These are phyloP conservation scores for Claviceps sp. DNA, from an alignment of 2,329 filamentous ascomycete genomes.

Conservation along the genomic window DNA sequence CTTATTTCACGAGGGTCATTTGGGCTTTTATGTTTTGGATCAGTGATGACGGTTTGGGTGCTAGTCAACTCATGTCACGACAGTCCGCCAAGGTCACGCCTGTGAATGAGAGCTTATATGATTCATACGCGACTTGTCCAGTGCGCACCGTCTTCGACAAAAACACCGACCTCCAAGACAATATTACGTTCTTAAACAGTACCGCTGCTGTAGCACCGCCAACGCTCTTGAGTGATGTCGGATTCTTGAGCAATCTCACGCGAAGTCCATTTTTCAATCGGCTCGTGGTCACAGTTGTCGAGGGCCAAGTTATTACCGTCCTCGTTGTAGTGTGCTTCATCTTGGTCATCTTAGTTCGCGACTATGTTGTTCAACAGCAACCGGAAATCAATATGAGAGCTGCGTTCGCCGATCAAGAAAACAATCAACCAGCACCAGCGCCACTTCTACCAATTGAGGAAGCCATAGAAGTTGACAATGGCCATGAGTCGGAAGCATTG, in stretches of 20 bases:
- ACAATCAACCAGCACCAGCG: conserved; percentile 11
- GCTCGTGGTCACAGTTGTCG: conserved; percentile 66
- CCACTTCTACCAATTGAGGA: conserved; percentile 9
- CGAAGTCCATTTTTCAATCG: conserved; percentile 61
- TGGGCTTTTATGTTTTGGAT: conserved; percentile 96
- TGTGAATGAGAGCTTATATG: neutral
- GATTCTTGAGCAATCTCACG: conserved; percentile 48
- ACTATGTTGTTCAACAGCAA: conserved; percentile 98
- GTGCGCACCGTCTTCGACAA: conserved; percentile 7
- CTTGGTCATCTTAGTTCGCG: conserved; percentile 86
- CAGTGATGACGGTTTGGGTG: conserved; percentile 57
- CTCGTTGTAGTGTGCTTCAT: conserved; percentile 90
- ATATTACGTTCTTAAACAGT: conserved; percentile 9
- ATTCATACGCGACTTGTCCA: neutral
- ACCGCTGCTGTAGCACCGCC: conserved; percentile 10
- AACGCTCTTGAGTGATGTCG: conserved; percentile 42
- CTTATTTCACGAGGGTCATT: conserved; percentile 78
- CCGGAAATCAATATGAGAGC: conserved; percentile 76
- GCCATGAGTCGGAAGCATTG: conserved; percentile 13
- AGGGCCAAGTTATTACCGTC: conserved; percentile 88
- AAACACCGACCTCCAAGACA: conserved; percentile 2
- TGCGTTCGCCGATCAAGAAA: conserved; percentile 37
- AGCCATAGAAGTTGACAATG: conserved; percentile 5
- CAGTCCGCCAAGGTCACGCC: neutral
- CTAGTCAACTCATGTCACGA: conserved; percentile 11